These are phyloP conservation scores for Solanum paucissectum DNA, from an alignment of 257 asterid genomes.

Conservation along the genomic window DNA sequence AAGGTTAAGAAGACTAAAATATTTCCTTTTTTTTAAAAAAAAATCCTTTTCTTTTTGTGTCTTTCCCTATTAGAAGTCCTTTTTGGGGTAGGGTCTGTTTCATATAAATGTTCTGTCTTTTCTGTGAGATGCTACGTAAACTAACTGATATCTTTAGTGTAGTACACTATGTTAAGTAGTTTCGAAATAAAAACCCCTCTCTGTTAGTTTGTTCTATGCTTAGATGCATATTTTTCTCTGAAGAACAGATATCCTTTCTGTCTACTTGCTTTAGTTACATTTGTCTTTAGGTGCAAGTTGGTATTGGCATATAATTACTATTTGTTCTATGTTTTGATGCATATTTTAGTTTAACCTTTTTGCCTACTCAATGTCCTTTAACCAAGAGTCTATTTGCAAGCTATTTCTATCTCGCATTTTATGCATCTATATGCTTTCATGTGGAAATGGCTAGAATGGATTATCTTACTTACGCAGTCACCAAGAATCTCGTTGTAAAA, in stretches of 20 bases:
- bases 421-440: neutral
- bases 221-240: neutral
- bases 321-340: neutral
- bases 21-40: neutral
- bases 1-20: conserved; percentile 35
- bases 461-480: neutral
- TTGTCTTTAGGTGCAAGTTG: neutral
- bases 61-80: neutral
- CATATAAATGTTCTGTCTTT: neutral
- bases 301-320: neutral
- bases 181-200: neutral
- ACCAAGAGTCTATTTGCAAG: neutral
- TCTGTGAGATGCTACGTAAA: neutral
- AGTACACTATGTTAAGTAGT: neutral
- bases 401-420: neutral
- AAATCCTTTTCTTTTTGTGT: neutral
- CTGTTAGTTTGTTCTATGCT: neutral
- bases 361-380: neutral
- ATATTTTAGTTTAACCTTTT: neutral
- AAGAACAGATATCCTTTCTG: neutral
- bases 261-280: neutral
- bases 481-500: neutral
- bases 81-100: neutral
- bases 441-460: neutral
- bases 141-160: neutral